Base-by-base conservation (phyloP, 257 asterid genomes). In the Primulina eburnea region DNA sequence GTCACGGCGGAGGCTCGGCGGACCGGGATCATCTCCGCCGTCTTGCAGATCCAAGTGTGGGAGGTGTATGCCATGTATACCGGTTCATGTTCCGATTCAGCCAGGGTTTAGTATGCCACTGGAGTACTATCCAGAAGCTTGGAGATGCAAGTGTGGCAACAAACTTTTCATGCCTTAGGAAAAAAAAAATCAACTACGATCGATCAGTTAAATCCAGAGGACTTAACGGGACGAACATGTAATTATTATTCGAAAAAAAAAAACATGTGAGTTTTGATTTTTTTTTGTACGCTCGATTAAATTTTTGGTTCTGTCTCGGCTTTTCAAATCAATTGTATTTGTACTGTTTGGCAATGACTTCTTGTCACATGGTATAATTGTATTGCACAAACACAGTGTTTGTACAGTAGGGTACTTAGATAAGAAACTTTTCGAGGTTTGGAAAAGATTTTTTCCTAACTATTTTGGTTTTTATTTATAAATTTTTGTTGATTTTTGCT, bases 51-150 rank as follows among this genome's bases (percentile, higher is more conserved):
- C 88, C 77, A 91, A 89, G 76, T 91, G 97, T 53, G 95, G 89
- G 62, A 32, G 78, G 26, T 91, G 97, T 33, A 47, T 76, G 4
- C 97, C 97, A 33, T 91, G 97, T 70, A 86, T 73, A 65, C 82
- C 95, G 73, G 97, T 87, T 76, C 95, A 86, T 79, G 90, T 89
- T 21, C 89, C 96, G 68, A 85, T 91, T 73, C 95, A 84, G 59
- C 96, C 96, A 2, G 96, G 95, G 10, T 71, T 86, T 64, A 81
- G 82, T 9, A 66, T 62, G 63, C 89, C 95, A 40, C 66, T 89
- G 60, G 97, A 91, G 89, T 91, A 89, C 64, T 90, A 90, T 50
- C 97, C 97, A 1, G 97, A 90, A 67, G 97, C 96, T 11, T 91
- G 97, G 96, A 82, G 96, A 38, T 91, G 97, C 88, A 82, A 85